Evolutionary conservation across 306 rosid genomes (phyloP).

Genomic region (Sicyos edulis): DNA sequence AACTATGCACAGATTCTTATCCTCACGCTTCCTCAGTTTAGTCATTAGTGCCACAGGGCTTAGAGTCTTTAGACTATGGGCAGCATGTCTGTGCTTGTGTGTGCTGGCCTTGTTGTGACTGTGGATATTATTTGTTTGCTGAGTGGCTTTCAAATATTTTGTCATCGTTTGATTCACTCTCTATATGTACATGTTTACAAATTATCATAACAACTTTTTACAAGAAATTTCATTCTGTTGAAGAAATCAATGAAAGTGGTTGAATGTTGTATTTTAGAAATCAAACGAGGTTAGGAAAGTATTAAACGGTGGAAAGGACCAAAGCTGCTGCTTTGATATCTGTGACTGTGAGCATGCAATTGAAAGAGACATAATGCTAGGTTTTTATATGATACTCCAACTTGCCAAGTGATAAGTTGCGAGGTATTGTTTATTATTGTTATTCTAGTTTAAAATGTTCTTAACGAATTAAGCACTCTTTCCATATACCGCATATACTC

Average conservation of each 20-base stretch:
- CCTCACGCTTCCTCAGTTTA: conserved; percentile 2
- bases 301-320: background rate
- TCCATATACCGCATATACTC: background rate
- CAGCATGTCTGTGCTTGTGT: background rate
- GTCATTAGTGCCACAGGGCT: background rate
- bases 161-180: background rate
- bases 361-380: background rate
- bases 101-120: background rate
- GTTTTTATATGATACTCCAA: background rate
- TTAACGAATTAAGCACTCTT: background rate
- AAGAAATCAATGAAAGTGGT: background rate
- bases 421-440: background rate
- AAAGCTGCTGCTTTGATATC: background rate
- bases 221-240: background rate
- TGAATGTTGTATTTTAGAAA: background rate
- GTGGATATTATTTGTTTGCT: background rate
- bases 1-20: background rate
- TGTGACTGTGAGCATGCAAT: conserved; percentile 3
- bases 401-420: conserved; percentile 4
- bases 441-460: background rate
- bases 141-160: background rate
- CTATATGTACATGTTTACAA: background rate
- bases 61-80: background rate
- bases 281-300: background rate
- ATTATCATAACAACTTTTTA: background rate